Percentiles rank a stretch among this genome's conserved stretches.
These are phyloP conservation scores for Talaromyces thailandensis DNA, from an alignment of 495 filamentous ascomycete species.

Conservation along the genomic window DNA sequence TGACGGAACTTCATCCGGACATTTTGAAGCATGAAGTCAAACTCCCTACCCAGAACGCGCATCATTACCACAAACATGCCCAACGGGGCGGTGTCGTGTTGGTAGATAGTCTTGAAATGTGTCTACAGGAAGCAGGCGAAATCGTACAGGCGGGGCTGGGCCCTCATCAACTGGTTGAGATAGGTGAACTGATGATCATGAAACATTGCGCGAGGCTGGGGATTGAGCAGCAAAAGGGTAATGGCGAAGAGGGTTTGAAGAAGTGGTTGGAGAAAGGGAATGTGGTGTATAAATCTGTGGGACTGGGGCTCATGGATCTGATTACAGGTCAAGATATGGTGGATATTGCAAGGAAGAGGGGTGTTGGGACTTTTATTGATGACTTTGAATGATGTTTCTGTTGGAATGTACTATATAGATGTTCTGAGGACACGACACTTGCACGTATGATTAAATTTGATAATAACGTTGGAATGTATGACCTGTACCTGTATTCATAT, in stretches of 20 bases:
- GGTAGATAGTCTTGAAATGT: constrained; percentile 74
- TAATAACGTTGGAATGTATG: background rate
- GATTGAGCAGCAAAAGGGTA: constrained; percentile 16
- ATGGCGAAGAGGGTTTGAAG: constrained; percentile 46
- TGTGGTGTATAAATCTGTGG: constrained; percentile 47
- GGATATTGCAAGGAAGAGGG: constrained; percentile 59
- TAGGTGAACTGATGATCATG: constrained; percentile 77
- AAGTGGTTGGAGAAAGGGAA: constrained; percentile 74
- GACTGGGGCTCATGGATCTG: constrained; percentile 41
- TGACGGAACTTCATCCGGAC: constrained; percentile 76
- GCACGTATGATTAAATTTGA: background rate
- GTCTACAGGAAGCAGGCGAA: constrained; percentile 82
- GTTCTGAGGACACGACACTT: background rate
- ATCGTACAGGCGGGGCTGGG: constrained; percentile 68
- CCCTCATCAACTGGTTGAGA: constrained; percentile 69
- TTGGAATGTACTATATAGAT: background rate
- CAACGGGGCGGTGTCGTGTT: constrained; percentile 65
- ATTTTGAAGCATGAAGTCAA: constrained; percentile 62
- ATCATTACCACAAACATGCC: constrained; percentile 65
- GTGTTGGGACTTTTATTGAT: constrained; percentile 62
- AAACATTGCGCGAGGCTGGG: constrained; percentile 35
- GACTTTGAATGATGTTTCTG: constrained; percentile 40
- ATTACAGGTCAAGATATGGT: constrained; percentile 69
- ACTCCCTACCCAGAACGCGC: constrained; percentile 26
- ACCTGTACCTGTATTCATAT: background rate